Evolutionary conservation across 1,284 basidiomycete genomes (phyloP).

Genomic region (Melanopsichium pennsylvanicum): DNA sequence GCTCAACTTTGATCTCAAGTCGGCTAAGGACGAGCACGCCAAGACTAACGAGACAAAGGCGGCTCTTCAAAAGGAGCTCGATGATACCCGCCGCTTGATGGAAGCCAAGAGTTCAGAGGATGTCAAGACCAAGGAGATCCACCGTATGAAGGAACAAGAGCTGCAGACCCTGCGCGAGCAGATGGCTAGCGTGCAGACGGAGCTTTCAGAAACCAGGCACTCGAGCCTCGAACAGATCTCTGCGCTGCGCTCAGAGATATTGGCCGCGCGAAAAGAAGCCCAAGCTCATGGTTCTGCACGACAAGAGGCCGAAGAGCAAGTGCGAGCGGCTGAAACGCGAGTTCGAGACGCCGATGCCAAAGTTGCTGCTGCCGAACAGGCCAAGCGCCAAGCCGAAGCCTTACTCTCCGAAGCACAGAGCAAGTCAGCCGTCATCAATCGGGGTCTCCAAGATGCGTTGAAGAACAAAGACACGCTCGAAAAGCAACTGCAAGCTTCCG

Average conservation of each 20-base stretch:
- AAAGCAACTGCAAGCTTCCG: constrained; percentile 76
- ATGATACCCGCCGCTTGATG: constrained; percentile 77
- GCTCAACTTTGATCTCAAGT: constrained; percentile 74
- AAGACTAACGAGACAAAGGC: constrained; percentile 71
- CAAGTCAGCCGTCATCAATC: constrained; percentile 47
- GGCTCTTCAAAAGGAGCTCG: constrained; percentile 82
- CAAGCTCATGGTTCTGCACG: constrained; percentile 25
- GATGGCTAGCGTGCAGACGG: constrained; percentile 67
- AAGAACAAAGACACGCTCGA: constrained; percentile 70
- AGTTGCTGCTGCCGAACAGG: constrained; percentile 75
- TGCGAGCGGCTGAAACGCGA: constrained; percentile 25
- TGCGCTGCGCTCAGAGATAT: constrained; percentile 66
- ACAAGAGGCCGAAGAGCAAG: constrained; percentile 26
- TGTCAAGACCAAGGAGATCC: constrained; percentile 80
- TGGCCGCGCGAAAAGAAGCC: constrained; percentile 62
- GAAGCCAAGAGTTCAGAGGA: constrained; percentile 87
- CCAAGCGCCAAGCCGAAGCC: constrained; percentile 75
- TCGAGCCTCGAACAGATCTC: constrained; percentile 56
- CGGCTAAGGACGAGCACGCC: constrained; percentile 73
- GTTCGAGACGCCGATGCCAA: constrained; percentile 70
- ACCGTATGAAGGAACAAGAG: constrained; percentile 87
- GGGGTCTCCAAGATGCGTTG: constrained; percentile 37
- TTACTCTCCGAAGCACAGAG: constrained; percentile 81
- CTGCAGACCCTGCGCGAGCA: constrained; percentile 78
- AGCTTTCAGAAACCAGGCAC: constrained; percentile 62